phyloP scores from a whole-genome alignment of 306 rosid species.

The Trichosanthes truncata region DNA sequence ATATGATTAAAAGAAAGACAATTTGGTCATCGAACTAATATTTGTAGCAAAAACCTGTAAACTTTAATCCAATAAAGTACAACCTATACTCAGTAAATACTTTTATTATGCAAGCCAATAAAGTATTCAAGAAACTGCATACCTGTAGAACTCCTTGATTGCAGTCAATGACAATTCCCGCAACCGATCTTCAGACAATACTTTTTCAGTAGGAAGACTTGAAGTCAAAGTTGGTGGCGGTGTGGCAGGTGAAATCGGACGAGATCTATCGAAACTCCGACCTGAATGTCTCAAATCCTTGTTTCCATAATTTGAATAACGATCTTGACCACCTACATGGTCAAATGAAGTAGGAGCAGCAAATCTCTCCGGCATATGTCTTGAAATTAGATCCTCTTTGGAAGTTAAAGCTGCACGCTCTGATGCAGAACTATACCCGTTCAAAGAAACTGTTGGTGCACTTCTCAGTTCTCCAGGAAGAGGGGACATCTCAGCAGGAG shows the following conservation, averaged over 20 bases:
- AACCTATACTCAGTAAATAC: neutral
- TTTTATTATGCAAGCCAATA: neutral
- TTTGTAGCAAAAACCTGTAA: neutral
- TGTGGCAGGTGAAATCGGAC: slow-evolving; percentile 34
- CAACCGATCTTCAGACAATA: slow-evolving; percentile 42
- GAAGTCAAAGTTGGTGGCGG: slow-evolving; percentile 32
- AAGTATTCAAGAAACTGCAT: slow-evolving; percentile 3
- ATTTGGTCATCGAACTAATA: neutral
- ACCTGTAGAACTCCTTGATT: slow-evolving; percentile 93
- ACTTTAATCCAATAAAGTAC: neutral
- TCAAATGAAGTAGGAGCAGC: slow-evolving; percentile 43
- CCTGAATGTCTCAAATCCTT: slow-evolving; percentile 51
- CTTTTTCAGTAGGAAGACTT: slow-evolving; percentile 31
- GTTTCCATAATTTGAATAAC: slow-evolving; percentile 38
- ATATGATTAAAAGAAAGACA: neutral
- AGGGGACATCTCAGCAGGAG: slow-evolving; percentile 33
- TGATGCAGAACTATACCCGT: slow-evolving; percentile 43
- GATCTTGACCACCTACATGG: slow-evolving; percentile 39
- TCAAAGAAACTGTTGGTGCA: slow-evolving; percentile 30
- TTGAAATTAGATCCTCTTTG: slow-evolving; percentile 43
- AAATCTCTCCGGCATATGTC: slow-evolving; percentile 36
- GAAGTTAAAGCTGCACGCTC: slow-evolving; percentile 32
- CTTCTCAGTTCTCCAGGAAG: slow-evolving; percentile 43
- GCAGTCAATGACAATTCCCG: slow-evolving; percentile 55
- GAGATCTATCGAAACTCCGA: slow-evolving; percentile 38